Conservation (phyloP, 257 asterid genomes). For the Scutellaria baicalensis region DNA sequence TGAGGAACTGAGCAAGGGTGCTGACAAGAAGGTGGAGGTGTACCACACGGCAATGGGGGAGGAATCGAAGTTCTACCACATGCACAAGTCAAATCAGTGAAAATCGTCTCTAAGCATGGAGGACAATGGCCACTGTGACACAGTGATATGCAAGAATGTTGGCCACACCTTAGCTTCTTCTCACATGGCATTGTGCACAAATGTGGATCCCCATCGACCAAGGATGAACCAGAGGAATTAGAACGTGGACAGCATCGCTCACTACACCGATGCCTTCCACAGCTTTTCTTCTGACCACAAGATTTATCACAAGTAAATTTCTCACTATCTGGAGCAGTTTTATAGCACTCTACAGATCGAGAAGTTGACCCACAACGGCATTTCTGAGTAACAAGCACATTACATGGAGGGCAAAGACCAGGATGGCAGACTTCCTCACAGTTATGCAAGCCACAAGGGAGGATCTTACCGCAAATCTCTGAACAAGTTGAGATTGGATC, state of each 20-base stretch:
- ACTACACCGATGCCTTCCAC: constrained; percentile 97
- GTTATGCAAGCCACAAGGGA: constrained; percentile 67
- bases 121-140: constrained; percentile 99
- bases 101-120: constrained; percentile 86
- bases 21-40: constrained; percentile 87
- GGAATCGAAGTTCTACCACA: constrained; percentile 93
- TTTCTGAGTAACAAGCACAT: constrained; percentile 60
- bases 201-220: constrained; percentile 70
- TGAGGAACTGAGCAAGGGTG: constrained; percentile 82
- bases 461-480: constrained; percentile 59
- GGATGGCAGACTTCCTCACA: constrained; percentile 72
- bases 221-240: constrained; percentile 30
- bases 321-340: constrained; percentile 40
- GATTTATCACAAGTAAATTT: constrained; percentile 70
- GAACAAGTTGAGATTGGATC: constrained; percentile 87
- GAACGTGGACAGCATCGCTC: constrained; percentile 92
- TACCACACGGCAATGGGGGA: constrained; percentile 97
- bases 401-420: constrained; percentile 77
- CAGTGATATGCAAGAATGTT: constrained; percentile 78
- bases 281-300: constrained; percentile 85
- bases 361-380: constrained; percentile 92
- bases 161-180: constrained; percentile 95
- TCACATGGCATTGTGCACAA: constrained; percentile 93
- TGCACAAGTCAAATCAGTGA: constrained; percentile 84
- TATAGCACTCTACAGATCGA: constrained; percentile 78